Base-by-base conservation (phyloP, 2,329 filamentous ascomycete species). In the Cercospora citrullina region DNA sequence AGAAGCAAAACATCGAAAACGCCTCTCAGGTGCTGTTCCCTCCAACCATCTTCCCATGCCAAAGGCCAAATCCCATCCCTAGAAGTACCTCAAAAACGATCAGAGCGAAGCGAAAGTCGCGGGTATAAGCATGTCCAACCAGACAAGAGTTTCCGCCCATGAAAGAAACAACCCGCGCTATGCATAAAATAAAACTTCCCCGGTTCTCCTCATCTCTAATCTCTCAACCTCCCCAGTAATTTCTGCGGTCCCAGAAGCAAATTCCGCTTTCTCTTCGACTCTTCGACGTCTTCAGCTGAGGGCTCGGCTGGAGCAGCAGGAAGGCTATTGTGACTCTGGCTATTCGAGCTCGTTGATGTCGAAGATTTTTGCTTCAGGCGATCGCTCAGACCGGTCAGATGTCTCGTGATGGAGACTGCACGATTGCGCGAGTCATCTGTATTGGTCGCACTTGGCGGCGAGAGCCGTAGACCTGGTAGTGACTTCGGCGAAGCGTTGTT, bases 221-320 rank as follows among this genome's bases (percentile, higher is more conserved):
- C 76, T 48, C 75, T 71, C 67, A 82, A 72, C 42, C 77, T 76
- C 42, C 78, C 75, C 36, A 82, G 69, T 42, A 82, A 73, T 71
- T 80, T 82, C 73, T 81, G 81, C 30, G 80, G 79, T 8, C 81
- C 80, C 1, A 82, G 72, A 63, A 80, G 67, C n/a, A 82, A 70
- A 60, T 80, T 79, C 62, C 76, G 79, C 71, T 81, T 82, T 64
- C 78, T 71, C 69, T 76, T 79, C 59, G 72, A 76, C 57, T 80
- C 78, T 9, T 80, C 77, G 6, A 28, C 45, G 18, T 78, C 77
- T 21, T 72, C 76, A 18, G 42, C 58, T 10, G 66, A 64, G 16
- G 60, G 42, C 6, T 67, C 64, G 28, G 70, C 70, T 14, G 58
- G 14, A 12, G 58, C 39, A 2, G 28, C 36, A 8, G 63, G 7